Evolutionary conservation across 495 filamentous ascomycete genomes (phyloP).

Genomic region (Talaromyces stipitatus): DNA sequence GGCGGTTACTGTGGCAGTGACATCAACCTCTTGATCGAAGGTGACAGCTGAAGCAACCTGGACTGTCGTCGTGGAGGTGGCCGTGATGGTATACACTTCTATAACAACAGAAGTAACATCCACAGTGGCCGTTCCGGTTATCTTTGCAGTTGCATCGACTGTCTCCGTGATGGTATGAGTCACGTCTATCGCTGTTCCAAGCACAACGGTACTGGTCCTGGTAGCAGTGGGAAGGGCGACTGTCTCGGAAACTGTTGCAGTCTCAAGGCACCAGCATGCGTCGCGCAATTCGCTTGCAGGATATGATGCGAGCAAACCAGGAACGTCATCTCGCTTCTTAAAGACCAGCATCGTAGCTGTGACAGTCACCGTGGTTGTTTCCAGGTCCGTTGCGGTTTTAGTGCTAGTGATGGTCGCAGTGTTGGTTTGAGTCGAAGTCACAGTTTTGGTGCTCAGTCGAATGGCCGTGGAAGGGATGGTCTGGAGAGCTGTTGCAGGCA

Average conservation of each 20-base stretch:
- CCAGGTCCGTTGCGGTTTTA: neutral
- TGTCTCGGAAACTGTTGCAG: neutral
- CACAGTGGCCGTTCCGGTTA: neutral
- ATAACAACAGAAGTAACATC: neutral
- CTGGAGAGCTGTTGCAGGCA: neutral
- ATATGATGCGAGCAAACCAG: neutral
- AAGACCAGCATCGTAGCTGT: neutral
- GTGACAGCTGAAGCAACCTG: neutral
- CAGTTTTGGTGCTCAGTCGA: neutral
- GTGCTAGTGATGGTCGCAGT: neutral
- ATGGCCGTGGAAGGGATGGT: neutral
- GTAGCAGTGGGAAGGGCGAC: neutral
- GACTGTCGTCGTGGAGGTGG: neutral
- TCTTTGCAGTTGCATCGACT: neutral
- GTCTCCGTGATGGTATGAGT: neutral
- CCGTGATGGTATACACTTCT: neutral
- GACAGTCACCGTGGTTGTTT: neutral
- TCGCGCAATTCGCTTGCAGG: neutral
- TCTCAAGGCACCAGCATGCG: neutral
- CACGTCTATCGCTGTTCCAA: neutral
- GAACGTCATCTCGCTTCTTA: neutral
- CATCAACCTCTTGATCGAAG: neutral
- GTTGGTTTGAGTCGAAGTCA: neutral
- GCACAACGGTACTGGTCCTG: neutral
- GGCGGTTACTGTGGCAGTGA: neutral